Evolutionary conservation across 2,329 filamentous ascomycete genomes (phyloP).

Genomic region (Aureobasidium leucospermi): DNA sequence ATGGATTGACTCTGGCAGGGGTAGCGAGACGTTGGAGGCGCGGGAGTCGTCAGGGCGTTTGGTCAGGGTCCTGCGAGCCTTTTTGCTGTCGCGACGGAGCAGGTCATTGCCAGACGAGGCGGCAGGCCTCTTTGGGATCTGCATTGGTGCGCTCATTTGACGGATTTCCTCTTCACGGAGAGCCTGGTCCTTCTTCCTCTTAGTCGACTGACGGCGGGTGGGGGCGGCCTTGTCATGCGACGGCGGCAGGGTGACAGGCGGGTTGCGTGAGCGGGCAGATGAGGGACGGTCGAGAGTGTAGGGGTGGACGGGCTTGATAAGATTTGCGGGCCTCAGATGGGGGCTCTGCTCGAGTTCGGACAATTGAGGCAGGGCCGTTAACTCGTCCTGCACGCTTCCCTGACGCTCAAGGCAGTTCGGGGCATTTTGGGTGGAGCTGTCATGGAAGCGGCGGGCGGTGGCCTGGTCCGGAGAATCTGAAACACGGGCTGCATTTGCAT

Average conservation of each 20-base stretch:
- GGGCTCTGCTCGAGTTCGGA: conserved; percentile 38
- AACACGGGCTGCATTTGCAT: neutral
- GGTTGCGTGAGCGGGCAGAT: neutral
- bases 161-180: conserved; percentile 82
- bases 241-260: neutral
- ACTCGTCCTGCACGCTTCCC: conserved; percentile 33
- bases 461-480: conserved; percentile 9
- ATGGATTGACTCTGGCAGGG: conserved; percentile 64
- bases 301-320: conserved; percentile 33
- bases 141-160: conserved; percentile 66
- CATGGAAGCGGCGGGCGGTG: neutral
- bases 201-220: conserved; percentile 65
- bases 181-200: conserved; percentile 63
- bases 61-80: conserved; percentile 54
- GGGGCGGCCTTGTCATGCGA: conserved; percentile 40
- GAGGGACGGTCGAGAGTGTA: conserved; percentile 33
- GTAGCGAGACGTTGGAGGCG: conserved; percentile 65
- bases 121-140: conserved; percentile 53
- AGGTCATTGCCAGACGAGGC: conserved; percentile 39
- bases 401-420: conserved; percentile 3
- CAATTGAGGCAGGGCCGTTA: conserved; percentile 37
- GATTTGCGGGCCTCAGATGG: conserved; percentile 38
- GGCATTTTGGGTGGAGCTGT: neutral
- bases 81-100: conserved; percentile 59
- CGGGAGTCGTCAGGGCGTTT: conserved; percentile 42